Conservation (phyloP, 192 early-diverging fungal species). For the Podochytrium sp. region DNA sequence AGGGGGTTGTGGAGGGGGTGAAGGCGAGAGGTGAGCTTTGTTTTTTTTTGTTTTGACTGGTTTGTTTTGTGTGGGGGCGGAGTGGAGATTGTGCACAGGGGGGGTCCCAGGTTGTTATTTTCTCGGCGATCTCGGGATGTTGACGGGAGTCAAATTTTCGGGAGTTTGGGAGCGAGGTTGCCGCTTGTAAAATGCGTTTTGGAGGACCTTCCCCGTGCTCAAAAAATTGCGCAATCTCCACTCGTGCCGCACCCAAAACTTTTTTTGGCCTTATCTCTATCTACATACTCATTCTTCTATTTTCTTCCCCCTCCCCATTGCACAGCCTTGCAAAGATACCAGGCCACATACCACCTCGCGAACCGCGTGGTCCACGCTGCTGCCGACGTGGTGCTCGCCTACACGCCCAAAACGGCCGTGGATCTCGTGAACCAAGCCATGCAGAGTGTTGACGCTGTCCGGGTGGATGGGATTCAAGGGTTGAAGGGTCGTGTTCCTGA, state of each 20-base stretch:
- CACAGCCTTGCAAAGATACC: neutral
- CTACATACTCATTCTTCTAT: neutral
- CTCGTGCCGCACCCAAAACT: neutral
- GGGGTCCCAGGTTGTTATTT: neutral
- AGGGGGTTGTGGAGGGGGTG: neutral
- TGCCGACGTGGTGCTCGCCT: neutral
- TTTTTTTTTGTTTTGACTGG: neutral
- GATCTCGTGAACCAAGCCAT: constrained; percentile 5
- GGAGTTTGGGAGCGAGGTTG: too few species aligned
- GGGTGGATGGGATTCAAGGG: constrained; percentile 9
- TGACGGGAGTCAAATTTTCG: too few species aligned
- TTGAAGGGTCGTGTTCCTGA: constrained; percentile 6
- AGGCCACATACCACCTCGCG: neutral
- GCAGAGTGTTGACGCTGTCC: neutral
- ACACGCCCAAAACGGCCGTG: constrained; percentile 13
- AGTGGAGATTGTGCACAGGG: neutral
- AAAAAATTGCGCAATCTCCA: neutral
- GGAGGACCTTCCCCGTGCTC: neutral
- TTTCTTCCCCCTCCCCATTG: neutral
- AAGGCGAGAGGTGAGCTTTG: constrained; percentile 1
- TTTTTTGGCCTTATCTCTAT: neutral
- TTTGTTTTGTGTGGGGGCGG: neutral
- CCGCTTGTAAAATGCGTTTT: too few species aligned
- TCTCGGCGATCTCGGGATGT: too few species aligned
- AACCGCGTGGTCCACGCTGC: neutral